Evolutionary conservation across 257 asterid species (phyloP), one percentile per base, ranked within the genome.

Genomic region (Penstemon newberryi): DNA sequence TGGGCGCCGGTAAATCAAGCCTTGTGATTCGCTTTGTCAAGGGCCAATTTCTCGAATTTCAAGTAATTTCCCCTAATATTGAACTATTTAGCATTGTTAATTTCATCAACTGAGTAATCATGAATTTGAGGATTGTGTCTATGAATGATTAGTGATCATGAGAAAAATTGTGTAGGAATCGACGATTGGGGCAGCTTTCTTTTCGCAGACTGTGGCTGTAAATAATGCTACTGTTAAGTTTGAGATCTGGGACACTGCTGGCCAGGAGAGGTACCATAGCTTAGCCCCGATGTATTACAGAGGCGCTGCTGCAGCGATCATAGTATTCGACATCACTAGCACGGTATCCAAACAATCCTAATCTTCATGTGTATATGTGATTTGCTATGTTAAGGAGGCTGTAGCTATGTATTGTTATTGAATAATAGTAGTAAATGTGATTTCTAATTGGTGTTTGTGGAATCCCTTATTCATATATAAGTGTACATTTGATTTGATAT

Each of bases 231-330:
- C 96, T 33, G 96, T 93, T 70, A 93, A 93, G 75, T 93, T 93
- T 67, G 98, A 90, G 92, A 93, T 93, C 79, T 93, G 97, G 98
- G 98, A 93, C 68, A 93, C 99, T 43, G 99, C 97, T 33, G 99
- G 97, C 4, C 97, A 88, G 83, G 99, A 93, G 84, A 88, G 99
- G 70, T 93, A 90, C 76, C 99, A 93, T 66, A 93, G 97, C 84
- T 85, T 93, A 83, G 99, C 99, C 6, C 97, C 99, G 15, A 93
- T 93, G 99, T 93, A 93, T 55, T 90, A 93, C 74, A 81, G 99
- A 73, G 99, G 99, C 3, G 96, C 97, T 37, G 97, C 97, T 18
- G 99, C 99, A 58, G 97, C 99, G 10, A 85, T 93, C 56, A 90
- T 93, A 66, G 99, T 93, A 67, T 93, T 82, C 65, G 97, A 93